phyloP scores from a whole-genome alignment of 352 stramenopile species.

The Phytophthora rubi region DNA sequence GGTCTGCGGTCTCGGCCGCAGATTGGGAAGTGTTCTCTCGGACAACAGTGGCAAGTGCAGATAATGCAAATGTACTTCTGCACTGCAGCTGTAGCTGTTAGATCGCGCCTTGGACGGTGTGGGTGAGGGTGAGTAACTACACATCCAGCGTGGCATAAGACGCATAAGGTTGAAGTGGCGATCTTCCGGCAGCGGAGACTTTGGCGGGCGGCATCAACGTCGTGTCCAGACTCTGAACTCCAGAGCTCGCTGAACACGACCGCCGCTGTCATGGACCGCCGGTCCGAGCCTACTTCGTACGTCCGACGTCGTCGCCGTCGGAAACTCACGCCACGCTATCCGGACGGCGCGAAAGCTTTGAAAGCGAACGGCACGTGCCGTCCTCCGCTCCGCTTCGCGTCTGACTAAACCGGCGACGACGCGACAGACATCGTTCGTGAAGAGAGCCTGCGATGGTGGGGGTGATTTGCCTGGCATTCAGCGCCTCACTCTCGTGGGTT shows the following conservation, averaged over 20 bases:
- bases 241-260: background rate
- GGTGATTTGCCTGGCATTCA: constrained; percentile 27
- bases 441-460: constrained; percentile 24
- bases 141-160: background rate
- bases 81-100: too few relatives aligned
- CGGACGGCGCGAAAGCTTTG: constrained; percentile 31
- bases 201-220: background rate
- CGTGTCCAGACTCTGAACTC: background rate
- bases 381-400: background rate
- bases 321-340: constrained; percentile 3
- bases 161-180: constrained; percentile 18
- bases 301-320: constrained; percentile 8
- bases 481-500: background rate
- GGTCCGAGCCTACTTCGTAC: background rate
- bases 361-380: background rate
- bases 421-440: background rate
- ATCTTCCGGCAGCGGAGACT: constrained; percentile 14
- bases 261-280: background rate
- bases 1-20: too few relatives aligned
- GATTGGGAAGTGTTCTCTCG: too few relatives aligned
- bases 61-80: too few relatives aligned
- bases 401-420: constrained; percentile 6
- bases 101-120: background rate
- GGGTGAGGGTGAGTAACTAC: background rate
- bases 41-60: background rate